These are phyloP conservation scores for Tinospora cordifolia DNA, from an alignment of 164 flowering plant species.

Conservation along the genomic window DNA sequence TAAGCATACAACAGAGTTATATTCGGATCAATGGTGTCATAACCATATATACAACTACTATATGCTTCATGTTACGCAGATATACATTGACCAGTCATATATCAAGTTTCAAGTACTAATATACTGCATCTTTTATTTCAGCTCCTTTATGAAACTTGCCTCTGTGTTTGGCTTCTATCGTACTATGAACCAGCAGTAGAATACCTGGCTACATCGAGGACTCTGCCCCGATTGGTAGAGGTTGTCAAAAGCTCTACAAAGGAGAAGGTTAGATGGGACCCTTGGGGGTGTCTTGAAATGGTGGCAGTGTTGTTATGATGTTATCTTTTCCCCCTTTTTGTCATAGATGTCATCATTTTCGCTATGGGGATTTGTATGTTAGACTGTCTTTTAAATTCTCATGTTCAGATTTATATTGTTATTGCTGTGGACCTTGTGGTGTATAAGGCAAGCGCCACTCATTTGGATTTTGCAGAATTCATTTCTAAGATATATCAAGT, in stretches of 20 bases:
- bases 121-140: conserved; percentile 23
- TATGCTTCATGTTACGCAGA: background rate
- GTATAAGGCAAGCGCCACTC: background rate
- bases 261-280: conserved; percentile 61
- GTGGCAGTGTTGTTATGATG: background rate
- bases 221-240: conserved; percentile 67
- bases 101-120: background rate
- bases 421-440: background rate
- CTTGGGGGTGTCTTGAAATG: conserved; percentile 1
- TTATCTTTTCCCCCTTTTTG: background rate
- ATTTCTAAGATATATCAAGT: background rate
- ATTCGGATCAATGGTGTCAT: background rate
- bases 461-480: conserved; percentile 4
- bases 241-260: conserved; percentile 90
- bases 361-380: background rate
- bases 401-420: background rate
- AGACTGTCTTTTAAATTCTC: background rate
- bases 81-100: background rate
- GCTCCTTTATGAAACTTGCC: conserved; percentile 97
- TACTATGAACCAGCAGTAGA: conserved; percentile 90
- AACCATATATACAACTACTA: background rate
- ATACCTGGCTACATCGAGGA: conserved; percentile 72
- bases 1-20: background rate
- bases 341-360: background rate
- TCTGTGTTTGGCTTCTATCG: conserved; percentile 93